Evolutionary conservation across 73 alveolate genomes (phyloP).

Genomic region (Symbiodinium pilosum): DNA sequence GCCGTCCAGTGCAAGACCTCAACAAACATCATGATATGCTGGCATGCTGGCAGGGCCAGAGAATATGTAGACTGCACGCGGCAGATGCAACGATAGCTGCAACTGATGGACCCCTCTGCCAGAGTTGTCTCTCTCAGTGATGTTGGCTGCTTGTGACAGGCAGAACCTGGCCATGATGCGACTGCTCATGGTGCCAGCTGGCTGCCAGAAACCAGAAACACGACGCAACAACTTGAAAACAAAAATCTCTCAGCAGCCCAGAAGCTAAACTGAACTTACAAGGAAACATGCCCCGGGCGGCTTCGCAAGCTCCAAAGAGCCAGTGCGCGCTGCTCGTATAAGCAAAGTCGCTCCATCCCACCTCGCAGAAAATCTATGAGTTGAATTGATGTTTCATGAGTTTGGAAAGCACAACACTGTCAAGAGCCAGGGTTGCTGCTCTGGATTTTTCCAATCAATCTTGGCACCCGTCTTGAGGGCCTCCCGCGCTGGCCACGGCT

Average conservation of each 20-base stretch:
- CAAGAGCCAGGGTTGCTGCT: constrained; percentile 23
- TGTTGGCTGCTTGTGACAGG: constrained; percentile 46
- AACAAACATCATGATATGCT: no score
- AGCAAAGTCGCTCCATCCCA: constrained; percentile 81
- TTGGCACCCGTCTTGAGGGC: constrained; percentile 84
- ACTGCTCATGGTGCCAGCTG: no score
- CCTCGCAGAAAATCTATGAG: background rate
- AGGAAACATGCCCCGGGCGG: no score
- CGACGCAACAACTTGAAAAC: no score
- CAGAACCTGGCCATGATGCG: constrained; percentile 5
- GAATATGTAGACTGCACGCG: no score
- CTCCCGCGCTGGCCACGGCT: background rate
- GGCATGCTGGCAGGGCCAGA: no score
- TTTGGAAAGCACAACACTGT: background rate
- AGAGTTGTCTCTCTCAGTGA: constrained; percentile 48
- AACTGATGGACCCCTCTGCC: constrained; percentile 59
- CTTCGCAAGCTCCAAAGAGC: constrained; percentile 50
- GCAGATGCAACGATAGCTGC: no score
- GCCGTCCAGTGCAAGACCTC: constrained; percentile 50
- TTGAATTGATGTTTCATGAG: background rate
- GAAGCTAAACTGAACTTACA: no score
- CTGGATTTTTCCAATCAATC: constrained; percentile 71
- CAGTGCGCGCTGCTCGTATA: constrained; percentile 58
- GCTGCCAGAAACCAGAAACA: no score
- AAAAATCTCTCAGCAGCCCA: no score